Evolutionary conservation across 495 filamentous ascomycete species (phyloP).

Genomic region (Penicillium ucsense): DNA sequence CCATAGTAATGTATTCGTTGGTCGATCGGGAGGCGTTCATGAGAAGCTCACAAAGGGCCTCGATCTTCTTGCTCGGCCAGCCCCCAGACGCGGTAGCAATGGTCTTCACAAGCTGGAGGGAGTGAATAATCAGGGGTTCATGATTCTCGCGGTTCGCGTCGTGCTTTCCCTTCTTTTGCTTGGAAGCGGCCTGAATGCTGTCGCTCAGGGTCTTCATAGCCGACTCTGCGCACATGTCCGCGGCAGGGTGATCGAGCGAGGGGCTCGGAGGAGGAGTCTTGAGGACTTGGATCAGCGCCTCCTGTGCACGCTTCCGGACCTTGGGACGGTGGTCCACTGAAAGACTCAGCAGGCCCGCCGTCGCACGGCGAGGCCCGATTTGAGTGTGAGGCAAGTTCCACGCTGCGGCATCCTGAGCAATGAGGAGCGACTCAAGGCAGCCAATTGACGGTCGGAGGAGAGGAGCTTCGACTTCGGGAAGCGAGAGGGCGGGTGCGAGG

Average conservation of each 20-base stretch:
- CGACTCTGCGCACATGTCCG: constrained; percentile 90
- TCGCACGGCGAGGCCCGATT: constrained; percentile 78
- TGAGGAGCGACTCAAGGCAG: constrained; percentile 75
- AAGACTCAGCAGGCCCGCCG: constrained; percentile 75
- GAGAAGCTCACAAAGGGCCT: constrained; percentile 77
- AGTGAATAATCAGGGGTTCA: constrained; percentile 81
- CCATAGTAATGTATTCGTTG: constrained; percentile 91
- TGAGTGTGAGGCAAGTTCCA: constrained; percentile 80
- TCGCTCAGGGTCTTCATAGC: constrained; percentile 67
- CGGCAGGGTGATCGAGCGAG: constrained; percentile 81
- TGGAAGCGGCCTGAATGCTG: constrained; percentile 50
- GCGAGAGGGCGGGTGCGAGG: constrained; percentile 71
- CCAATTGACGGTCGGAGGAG: constrained; percentile 84
- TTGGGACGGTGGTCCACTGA: constrained; percentile 86
- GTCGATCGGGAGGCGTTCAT: constrained; percentile 77
- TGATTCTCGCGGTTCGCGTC: constrained; percentile 43
- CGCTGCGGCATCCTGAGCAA: constrained; percentile 76
- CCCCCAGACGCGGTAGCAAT: constrained; percentile 77
- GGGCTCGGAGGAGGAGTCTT: constrained; percentile 79
- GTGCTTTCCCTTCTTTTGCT: constrained; percentile 55
- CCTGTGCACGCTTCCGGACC: constrained; percentile 88
- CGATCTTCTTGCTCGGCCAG: constrained; percentile 96
- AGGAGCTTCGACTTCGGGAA: constrained; percentile 77
- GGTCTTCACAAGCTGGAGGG: constrained; percentile 81
- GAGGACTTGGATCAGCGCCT: constrained; percentile 75